Percentiles rank a stretch among this genome's conserved stretches.
phyloP scores from a whole-genome alignment of 352 stramenopile species.

The Phytopythium helicoides region DNA sequence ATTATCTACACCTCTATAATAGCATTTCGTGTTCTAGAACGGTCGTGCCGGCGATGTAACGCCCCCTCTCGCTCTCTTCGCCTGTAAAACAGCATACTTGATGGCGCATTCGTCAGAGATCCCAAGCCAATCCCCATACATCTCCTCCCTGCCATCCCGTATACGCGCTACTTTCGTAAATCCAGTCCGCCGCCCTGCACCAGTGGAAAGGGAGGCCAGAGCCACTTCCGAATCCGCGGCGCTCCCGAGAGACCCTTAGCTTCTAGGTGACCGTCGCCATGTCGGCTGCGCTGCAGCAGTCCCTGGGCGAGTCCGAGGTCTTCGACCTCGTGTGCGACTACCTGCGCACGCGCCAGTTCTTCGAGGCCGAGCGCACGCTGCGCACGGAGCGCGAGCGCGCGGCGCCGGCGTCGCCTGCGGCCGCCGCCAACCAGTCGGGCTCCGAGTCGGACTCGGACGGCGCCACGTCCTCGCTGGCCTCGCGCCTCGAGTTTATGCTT shows the following conservation, averaged over 20 bases:
- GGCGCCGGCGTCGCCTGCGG: constrained; percentile 19
- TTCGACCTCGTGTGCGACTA: constrained; percentile 89
- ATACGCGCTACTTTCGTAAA: neutral
- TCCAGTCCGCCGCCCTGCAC: neutral
- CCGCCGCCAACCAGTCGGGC: constrained; percentile 32
- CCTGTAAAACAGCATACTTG: neutral
- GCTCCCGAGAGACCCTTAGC: constrained; percentile 1
- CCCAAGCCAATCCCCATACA: neutral
- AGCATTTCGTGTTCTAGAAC: neutral
- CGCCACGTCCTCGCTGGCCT: constrained; percentile 34
- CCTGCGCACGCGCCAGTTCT: constrained; percentile 85
- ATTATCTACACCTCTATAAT: neutral
- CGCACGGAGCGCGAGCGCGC: constrained; percentile 63
- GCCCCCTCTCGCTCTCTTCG: constrained; percentile 1
- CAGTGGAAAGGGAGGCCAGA: neutral
- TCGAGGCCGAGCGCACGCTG: constrained; percentile 72
- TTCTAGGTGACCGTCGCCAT: constrained; percentile 6
- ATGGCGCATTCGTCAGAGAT: constrained; percentile 1
- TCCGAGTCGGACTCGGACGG: constrained; percentile 11
- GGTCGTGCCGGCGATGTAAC: neutral
- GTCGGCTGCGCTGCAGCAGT: constrained; percentile 68
- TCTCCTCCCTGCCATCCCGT: neutral
- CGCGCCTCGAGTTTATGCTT: constrained; percentile 74
- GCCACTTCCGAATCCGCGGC: constrained; percentile 26
- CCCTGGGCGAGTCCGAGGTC: constrained; percentile 77